Evolutionary conservation across 2,329 filamentous ascomycete genomes (phyloP), one percentile per base, ranked within the genome.

Genomic region (Aspergillus sp.): DNA sequence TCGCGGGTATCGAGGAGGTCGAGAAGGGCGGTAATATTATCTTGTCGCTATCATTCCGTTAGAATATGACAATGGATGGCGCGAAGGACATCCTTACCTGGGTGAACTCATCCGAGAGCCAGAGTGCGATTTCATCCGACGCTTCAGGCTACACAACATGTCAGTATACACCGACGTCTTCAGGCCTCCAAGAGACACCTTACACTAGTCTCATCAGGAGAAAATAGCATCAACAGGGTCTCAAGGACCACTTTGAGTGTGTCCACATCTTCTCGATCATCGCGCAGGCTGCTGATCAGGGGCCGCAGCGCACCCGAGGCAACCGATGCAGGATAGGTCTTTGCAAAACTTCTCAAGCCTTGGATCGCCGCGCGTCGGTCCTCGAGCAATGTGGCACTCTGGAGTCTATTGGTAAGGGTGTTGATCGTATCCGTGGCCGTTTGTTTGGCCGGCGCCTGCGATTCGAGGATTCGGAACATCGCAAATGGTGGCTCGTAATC

Each of bases 61-160:
- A 83, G 79, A 70, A 41, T 50, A 38, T 56, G 57, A 22, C 16
- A 26, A 36, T n/a, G 10, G 43, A 51, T 35, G 46, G 52, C 6
- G 49, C n/a, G 43, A 14, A 51, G 20, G 53, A 40, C 40, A 66
- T 48, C 9, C 74, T 59, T 77, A 86, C 84, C 79, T 96, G 92
- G 32, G 94, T 96, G 70, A 99, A 99, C 72, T 97, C 93, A 73
- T 99, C 94, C 49, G 94, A 94, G 53, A 99, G 80, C 91, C 94
- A 99, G 24, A 97, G 78, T 16, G 88, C 88, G 63, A 99, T 95
- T 73, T 99, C 94, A 59, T 97, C 93, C 13, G 93, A 96, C 49
- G 93, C 90, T 80, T 97, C 93, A 30, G 90, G 79, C 90, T 95
- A 67, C 79, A 57, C 22, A 55, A 41, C 33, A 19, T 9, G 26